Evolutionary conservation across 2,329 filamentous ascomycete species (phyloP), one percentile per base, ranked within the genome.

Genomic region (Arthrobotrys megalospora): DNA sequence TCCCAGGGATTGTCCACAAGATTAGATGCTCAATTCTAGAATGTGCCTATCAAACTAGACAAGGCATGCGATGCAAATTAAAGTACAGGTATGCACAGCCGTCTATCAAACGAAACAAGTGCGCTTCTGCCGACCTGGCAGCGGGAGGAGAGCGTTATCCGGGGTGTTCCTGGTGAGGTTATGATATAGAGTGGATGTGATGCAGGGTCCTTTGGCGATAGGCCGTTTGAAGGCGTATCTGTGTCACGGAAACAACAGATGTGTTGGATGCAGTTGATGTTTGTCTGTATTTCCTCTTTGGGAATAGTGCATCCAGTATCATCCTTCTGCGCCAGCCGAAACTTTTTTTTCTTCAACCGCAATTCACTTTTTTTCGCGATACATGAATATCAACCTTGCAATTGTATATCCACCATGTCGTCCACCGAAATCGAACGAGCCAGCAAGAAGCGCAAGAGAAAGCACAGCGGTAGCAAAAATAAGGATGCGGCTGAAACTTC

Each of bases 381-480:
- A 43, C 34, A 36, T 43, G 8, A 16, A 76, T 24, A 32, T 48
- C 43, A 6, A 50, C 52, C n/a, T 43, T 71, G 55, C 19, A 73
- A 41, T 19, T 41, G 41, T 16, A 55, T 50, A 21, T 63, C 10
- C 55, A 53, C 60, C 43, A 77, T 77, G 73, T 77, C 73, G 21
- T 52, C 58, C 66, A 41, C 60, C 34, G 73, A 77, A 43, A 70
- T 77, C 21, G 73, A 77, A 48, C 60, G 73, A 58, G 73, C 66
- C n/a, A 77, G 73, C 52, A 77, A 77, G 43, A 77, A 77, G 60
- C 73, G 73, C 66, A 71, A 77, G 60, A 77, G 73, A 77, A 77
- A 77, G 66, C 73, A 77, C 28, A 45, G 10, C 8, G 73, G 73
- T 47, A 71, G 66, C 65, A 77, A 77, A 32, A 62, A 47, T 32